phyloP scores from a whole-genome alignment of 345 rosid species.

The Citrus glauca region DNA sequence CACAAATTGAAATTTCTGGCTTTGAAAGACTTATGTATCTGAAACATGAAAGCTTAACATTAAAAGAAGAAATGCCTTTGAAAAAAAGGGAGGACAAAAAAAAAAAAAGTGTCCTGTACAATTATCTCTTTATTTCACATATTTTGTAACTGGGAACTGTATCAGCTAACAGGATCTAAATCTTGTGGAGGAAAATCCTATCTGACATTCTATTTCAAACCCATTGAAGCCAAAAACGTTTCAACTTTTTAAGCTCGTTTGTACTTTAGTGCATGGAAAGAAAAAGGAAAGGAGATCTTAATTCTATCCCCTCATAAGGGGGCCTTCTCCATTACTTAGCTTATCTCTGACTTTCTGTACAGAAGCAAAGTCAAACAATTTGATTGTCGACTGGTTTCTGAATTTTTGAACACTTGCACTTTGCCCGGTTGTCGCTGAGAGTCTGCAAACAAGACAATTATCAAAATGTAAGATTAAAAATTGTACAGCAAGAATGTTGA shows the following conservation, averaged over 20 bases:
- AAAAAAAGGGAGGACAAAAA: background rate
- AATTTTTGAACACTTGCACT: constrained; percentile 52
- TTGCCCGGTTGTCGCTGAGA: constrained; percentile 52
- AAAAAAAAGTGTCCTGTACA: constrained; percentile 20
- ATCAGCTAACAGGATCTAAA: constrained; percentile 18
- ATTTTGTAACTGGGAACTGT: constrained; percentile 5
- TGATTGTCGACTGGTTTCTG: constrained; percentile 34
- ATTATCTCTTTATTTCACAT: constrained; percentile 24
- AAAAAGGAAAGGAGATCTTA: constrained; percentile 2
- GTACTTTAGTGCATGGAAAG: constrained; percentile 1
- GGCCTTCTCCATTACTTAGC: constrained; percentile 1
- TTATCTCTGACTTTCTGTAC: constrained; percentile 2
- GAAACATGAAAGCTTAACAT: background rate
- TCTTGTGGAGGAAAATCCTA: constrained; percentile 16
- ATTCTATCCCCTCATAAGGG: constrained; percentile 5
- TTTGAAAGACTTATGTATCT: background rate
- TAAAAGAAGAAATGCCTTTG: constrained; percentile 12
- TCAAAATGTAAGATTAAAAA: background rate
- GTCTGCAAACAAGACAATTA: constrained; percentile 31
- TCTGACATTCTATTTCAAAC: background rate
- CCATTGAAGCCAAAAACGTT: background rate
- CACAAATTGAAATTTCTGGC: background rate
- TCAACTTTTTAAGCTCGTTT: background rate
- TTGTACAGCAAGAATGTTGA: background rate
- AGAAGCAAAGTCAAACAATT: constrained; percentile 25